Base-by-base conservation (phyloP, 2,329 filamentous ascomycete species). In the Aureobasidium sp. region DNA sequence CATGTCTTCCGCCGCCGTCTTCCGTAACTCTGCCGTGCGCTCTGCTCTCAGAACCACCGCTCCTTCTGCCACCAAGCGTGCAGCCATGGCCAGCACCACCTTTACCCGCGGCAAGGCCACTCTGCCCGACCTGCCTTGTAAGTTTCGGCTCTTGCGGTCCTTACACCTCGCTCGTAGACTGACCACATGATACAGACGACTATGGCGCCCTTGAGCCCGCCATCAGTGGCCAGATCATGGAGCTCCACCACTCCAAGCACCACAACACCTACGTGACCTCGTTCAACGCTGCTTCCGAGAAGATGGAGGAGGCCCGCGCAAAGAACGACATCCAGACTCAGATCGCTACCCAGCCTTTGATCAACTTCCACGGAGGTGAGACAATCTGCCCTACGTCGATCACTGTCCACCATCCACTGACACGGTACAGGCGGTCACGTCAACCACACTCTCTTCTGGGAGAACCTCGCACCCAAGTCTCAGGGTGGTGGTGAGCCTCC, bases 201-300 rank as follows among this genome's bases (percentile, higher is more conserved):
- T 99, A 97, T 77, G 90, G 88, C 74, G 94, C 92, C 59, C 91
- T 99, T 71, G 94, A 99, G 80, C 85, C 84, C 68, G 76, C 82
- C 73, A 83, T 96, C 79, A 92, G 88, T 53, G 88, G 89, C 75
- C 86, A 94, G 79, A 96, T 96, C 81, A 96, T 96, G 92, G 90
- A 96, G 80, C 85, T 96, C 50, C 92, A 96, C 82, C 89, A 96
- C 84, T 87, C 84, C 79, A 93, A 92, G 78, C 92, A 96, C 83
- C 92, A 96, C 81, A 87, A 93, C 78, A 92, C 92, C 71, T 96
- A 96, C 76, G 90, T 96, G 70, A 94, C 87, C 77, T 88, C 87
- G 75, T 89, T 90, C 81, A 96, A 96, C 81, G 82, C 87, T 65
- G 87, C 90, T 63, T 79, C 85, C 68, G 86, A 92, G 76, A 86